phyloP scores from a whole-genome alignment of 2,329 filamentous ascomycete genomes.

The Microcyclospora tardicrescens region DNA sequence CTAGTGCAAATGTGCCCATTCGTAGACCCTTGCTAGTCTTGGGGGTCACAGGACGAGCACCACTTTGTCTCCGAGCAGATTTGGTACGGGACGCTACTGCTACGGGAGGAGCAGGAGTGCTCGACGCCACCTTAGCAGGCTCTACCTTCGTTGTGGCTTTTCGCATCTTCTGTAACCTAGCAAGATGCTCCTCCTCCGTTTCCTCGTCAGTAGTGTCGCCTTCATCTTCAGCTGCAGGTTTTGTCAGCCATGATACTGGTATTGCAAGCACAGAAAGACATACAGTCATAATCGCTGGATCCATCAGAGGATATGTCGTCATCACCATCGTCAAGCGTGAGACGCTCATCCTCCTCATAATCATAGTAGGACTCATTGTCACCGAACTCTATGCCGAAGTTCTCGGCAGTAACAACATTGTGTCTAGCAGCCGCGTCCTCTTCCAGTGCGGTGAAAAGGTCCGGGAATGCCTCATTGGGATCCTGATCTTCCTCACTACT shows the following conservation, averaged over 20 bases:
- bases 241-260: slow-evolving; percentile 13
- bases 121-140: slow-evolving; percentile 7
- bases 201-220: slow-evolving; percentile 26
- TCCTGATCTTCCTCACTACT: slow-evolving; percentile 20
- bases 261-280: slow-evolving; percentile 7
- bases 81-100: neutral
- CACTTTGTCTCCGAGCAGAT: neutral
- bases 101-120: slow-evolving; percentile 8
- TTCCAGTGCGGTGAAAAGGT: slow-evolving; percentile 20
- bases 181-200: slow-evolving; percentile 14
- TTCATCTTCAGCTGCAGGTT: slow-evolving; percentile 20
- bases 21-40: slow-evolving; percentile 9
- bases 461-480: slow-evolving; percentile 21
- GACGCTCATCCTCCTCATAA: slow-evolving; percentile 20
- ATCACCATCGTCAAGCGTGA: slow-evolving; percentile 18
- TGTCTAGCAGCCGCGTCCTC: slow-evolving; percentile 8
- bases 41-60: slow-evolving; percentile 4
- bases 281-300: slow-evolving; percentile 21
- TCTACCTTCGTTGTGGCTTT: slow-evolving; percentile 6
- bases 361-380: slow-evolving; percentile 23
- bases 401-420: slow-evolving; percentile 13
- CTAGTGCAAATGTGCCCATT: slow-evolving; percentile 16
- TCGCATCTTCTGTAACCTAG: slow-evolving; percentile 10
- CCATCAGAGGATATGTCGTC: slow-evolving; percentile 17
- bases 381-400: slow-evolving; percentile 9